A percentile compares a stretch with the other conserved stretches of the same genome.
Evolutionary conservation across 164 flowering plant species (phyloP).

Genomic region (Santalum album): DNA sequence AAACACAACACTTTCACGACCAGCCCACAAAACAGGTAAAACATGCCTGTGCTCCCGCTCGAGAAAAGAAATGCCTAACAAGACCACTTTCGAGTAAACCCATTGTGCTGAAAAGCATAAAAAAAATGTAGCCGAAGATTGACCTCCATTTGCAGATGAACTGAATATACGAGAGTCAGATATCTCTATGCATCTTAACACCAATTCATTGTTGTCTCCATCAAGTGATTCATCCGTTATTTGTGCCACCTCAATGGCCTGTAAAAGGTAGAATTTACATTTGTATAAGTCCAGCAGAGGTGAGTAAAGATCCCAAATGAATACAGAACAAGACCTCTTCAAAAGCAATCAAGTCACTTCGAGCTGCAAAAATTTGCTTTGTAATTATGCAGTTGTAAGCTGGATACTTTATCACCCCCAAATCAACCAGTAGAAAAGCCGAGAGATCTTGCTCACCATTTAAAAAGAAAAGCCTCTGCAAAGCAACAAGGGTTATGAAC

Average conservation of each 20-base stretch:
- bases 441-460: slow-evolving; percentile 88
- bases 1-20: no score
- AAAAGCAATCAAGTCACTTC: slow-evolving; percentile 58
- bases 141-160: slow-evolving; percentile 8
- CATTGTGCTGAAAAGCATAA: slow-evolving; percentile 59
- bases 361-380: slow-evolving; percentile 44
- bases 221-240: slow-evolving; percentile 79
- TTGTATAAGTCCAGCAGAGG: slow-evolving; percentile 6
- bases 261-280: slow-evolving; percentile 9
- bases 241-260: slow-evolving; percentile 93
- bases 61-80: slow-evolving; percentile 67
- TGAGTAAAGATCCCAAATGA: not conserved
- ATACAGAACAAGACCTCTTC: slow-evolving; percentile 55
- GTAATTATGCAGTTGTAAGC: slow-evolving; percentile 55
- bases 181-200: slow-evolving; percentile 51
- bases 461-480: slow-evolving; percentile 89
- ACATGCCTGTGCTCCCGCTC: slow-evolving; percentile 69
- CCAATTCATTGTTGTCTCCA: slow-evolving; percentile 36
- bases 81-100: slow-evolving; percentile 72
- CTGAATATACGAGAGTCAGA: slow-evolving; percentile 46
- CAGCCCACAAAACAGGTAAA: not conserved
- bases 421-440: slow-evolving; percentile 70
- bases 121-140: slow-evolving; percentile 26
- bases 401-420: slow-evolving; percentile 85
- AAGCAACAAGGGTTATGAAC: slow-evolving; percentile 1